Conservation (phyloP, 148 eudicot genomes). For the Rhododendron griersonianum region DNA sequence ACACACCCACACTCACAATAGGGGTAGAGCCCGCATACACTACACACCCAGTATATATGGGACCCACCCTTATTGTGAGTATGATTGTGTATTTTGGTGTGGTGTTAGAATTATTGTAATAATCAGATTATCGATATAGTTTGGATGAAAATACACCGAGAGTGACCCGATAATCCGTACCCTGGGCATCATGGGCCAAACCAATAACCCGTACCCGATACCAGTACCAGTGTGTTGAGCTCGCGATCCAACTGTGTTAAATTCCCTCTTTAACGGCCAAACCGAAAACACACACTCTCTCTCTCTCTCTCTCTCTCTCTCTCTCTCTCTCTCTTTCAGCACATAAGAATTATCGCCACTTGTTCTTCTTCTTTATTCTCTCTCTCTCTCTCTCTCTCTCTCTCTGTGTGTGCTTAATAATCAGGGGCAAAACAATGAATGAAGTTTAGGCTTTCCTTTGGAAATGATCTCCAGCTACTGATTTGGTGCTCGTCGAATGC, state of each 20-base stretch:
- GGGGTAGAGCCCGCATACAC: no score
- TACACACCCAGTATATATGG: no score
- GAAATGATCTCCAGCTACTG: background rate
- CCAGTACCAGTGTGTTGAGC: background rate
- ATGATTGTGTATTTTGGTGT: no score
- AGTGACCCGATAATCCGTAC: no score
- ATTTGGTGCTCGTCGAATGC: background rate
- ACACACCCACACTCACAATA: no score
- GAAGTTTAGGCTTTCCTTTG: background rate
- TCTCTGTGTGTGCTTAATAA: background rate
- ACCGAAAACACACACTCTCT: conserved; percentile 10
- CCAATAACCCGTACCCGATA: no score
- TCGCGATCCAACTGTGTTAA: background rate
- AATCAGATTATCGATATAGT: no score
- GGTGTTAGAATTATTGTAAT: no score
- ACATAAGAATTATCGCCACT: conserved; percentile 39
- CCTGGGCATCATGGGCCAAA: no score
- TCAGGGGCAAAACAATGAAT: background rate
- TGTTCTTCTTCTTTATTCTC: background rate
- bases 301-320: background rate
- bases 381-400: conserved; percentile 9
- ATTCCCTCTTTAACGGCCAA: conserved; percentile 17
- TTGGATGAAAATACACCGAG: no score
- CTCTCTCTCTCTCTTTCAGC: background rate
- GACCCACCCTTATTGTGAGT: no score